Evolutionary conservation across 2,329 filamentous ascomycete species (phyloP).

Genomic region (Aspergillus sclerotialis): DNA sequence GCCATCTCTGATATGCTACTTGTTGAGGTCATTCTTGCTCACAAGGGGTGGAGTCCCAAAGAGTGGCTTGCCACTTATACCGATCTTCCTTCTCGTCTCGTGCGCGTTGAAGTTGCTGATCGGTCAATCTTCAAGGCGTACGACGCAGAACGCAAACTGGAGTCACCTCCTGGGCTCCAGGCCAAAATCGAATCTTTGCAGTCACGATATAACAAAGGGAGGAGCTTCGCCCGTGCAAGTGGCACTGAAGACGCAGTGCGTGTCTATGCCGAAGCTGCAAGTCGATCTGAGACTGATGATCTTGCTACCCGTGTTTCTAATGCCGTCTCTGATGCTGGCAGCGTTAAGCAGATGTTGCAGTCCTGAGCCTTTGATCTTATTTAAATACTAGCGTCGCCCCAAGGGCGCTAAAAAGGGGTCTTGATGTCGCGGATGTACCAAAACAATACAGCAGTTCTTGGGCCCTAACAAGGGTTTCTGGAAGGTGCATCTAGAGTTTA

Average conservation of each 20-base stretch:
- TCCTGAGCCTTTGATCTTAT: conserved; percentile 2
- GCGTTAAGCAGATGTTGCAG: conserved; percentile 16
- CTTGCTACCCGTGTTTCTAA: conserved; percentile 75
- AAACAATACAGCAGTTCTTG: neutral
- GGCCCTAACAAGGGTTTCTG: neutral
- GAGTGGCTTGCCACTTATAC: conserved; percentile 92
- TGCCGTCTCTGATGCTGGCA: conserved; percentile 57
- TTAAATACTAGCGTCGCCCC: neutral
- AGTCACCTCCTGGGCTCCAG: conserved; percentile 71
- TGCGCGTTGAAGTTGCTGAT: conserved; percentile 82
- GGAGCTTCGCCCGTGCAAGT: conserved; percentile 84
- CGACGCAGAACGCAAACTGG: conserved; percentile 83
- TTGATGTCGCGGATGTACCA: neutral
- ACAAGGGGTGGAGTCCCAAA: conserved; percentile 83
- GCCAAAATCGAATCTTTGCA: conserved; percentile 80
- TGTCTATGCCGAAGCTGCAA: conserved; percentile 92
- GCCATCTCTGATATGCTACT: conserved; percentile 93
- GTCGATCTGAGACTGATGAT: conserved; percentile 82
- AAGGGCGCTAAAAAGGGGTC: neutral
- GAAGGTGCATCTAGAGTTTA: too few relatives aligned
- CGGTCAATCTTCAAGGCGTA: conserved; percentile 86
- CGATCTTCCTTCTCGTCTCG: conserved; percentile 91
- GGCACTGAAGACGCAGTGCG: conserved; percentile 95
- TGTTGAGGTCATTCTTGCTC: conserved; percentile 90
- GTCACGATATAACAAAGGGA: conserved; percentile 81